Percentiles rank a stretch among this genome's conserved stretches.
Conservation (phyloP, 805 yeast genomes). For the Millerozyma miso region DNA sequence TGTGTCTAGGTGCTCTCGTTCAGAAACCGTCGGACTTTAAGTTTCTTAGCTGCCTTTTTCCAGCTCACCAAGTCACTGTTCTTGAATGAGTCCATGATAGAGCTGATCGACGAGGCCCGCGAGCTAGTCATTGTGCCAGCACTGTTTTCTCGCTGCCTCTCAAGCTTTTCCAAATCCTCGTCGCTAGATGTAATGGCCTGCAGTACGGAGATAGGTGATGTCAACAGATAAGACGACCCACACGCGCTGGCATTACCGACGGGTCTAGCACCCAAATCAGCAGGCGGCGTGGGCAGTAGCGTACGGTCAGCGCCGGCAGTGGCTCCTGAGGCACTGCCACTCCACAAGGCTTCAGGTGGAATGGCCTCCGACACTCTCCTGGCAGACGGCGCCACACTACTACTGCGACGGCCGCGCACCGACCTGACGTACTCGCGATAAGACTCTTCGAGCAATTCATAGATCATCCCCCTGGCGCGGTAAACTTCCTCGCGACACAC, state of each 20-base stretch:
- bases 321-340: neutral
- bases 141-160: conserved; percentile 5
- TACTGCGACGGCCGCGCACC: neutral
- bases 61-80: conserved; percentile 22
- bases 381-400: conserved; percentile 2
- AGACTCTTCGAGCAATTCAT: conserved; percentile 28
- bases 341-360: conserved; percentile 1
- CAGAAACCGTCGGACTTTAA: conserved; percentile 27
- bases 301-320: neutral
- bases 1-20: conserved; percentile 12
- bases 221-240: neutral
- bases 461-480: conserved; percentile 15
- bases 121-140: conserved; percentile 6
- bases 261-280: neutral
- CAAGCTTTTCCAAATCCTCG: conserved; percentile 1
- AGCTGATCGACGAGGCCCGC: conserved; percentile 31
- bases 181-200: conserved; percentile 1
- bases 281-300: neutral
- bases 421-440: conserved; percentile 28
- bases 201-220: neutral
- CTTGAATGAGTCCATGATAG: conserved; percentile 26
- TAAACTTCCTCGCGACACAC: conserved; percentile 7
- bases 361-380: conserved; percentile 12
- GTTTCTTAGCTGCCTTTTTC: conserved; percentile 26
- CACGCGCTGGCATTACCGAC: neutral